Percentiles rank a stretch among this genome's conserved stretches.
Evolutionary conservation across 1,284 basidiomycete genomes (phyloP).

Genomic region (Irpex sp.): DNA sequence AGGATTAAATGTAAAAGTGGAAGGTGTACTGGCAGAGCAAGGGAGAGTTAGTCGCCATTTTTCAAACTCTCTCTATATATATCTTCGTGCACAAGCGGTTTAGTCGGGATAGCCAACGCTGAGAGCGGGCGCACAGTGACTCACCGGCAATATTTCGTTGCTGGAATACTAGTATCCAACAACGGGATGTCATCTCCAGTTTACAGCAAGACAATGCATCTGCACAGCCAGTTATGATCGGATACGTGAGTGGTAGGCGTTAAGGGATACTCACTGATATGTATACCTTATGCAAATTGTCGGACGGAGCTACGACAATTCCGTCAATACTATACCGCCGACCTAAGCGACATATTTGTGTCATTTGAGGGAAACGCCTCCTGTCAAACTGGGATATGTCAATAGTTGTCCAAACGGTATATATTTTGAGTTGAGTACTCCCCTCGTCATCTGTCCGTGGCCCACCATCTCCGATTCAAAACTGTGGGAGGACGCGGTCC

Average conservation of each 20-base stretch:
- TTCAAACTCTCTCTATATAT: not conserved
- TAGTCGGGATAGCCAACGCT: not conserved
- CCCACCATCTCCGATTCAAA: too few species aligned
- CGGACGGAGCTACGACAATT: not conserved
- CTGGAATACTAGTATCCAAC: not conserved
- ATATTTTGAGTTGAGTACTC: too few species aligned
- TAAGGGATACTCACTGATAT: not conserved
- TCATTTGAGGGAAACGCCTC: not conserved
- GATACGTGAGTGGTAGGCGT: not conserved
- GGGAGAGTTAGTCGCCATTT: too few species aligned
- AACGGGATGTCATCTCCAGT: not conserved
- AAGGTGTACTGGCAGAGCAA: not conserved
- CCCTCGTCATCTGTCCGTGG: too few species aligned
- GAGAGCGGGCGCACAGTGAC: not conserved
- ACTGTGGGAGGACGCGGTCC: too few species aligned
- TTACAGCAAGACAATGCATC: not conserved
- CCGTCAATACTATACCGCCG: not conserved
- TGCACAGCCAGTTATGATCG: not conserved
- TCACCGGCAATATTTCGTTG: not conserved
- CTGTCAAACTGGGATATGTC: too few species aligned
- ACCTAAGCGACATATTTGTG: not conserved
- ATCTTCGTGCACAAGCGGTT: not conserved
- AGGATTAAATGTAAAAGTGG: not conserved
- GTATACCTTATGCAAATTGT: not conserved
- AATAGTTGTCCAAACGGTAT: too few species aligned